These are phyloP conservation scores for Phytopythium oedochilum DNA, from an alignment of 352 stramenopile species.

Conservation along the genomic window DNA sequence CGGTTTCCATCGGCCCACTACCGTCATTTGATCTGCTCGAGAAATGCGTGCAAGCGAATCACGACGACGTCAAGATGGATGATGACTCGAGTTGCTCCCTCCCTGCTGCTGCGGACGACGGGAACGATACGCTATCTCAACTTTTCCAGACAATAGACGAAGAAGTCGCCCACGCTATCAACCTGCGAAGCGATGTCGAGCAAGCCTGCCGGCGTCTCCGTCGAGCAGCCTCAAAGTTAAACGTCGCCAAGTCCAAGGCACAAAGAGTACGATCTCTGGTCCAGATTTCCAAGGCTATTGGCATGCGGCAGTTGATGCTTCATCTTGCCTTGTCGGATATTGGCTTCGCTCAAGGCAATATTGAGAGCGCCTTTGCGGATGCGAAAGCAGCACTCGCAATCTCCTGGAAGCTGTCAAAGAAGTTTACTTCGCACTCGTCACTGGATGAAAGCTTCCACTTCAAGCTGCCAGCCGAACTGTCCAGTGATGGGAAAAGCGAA, in stretches of 20 bases:
- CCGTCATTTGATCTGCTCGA: conserved; percentile 20
- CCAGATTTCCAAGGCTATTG: conserved; percentile 24
- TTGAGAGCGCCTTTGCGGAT: conserved; percentile 36
- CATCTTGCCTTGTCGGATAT: conserved; percentile 50
- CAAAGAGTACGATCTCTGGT: not conserved
- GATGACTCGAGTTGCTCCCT: not conserved
- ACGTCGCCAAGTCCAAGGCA: conserved; percentile 7
- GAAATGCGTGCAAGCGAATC: conserved; percentile 3
- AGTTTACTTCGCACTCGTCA: conserved; percentile 17
- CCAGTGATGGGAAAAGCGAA: not conserved
- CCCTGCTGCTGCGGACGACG: not conserved
- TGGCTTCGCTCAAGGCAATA: conserved; percentile 40
- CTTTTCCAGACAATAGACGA: conserved; percentile 32
- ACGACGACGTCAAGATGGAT: not conserved
- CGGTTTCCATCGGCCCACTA: conserved; percentile 10
- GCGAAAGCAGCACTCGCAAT: conserved; percentile 56
- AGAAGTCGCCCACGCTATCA: conserved; percentile 15
- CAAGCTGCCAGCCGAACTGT: conserved; percentile 37
- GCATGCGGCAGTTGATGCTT: conserved; percentile 50
- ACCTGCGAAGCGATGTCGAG: conserved; percentile 1
- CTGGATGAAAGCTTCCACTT: conserved; percentile 17
- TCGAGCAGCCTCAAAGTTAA: conserved; percentile 3
- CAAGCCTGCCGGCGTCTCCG: conserved; percentile 25
- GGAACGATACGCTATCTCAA: not conserved
- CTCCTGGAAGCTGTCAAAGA: conserved; percentile 63